These are phyloP conservation scores for Xylaria sp. DNA, from an alignment of 2,329 filamentous ascomycete species.

Conservation along the genomic window DNA sequence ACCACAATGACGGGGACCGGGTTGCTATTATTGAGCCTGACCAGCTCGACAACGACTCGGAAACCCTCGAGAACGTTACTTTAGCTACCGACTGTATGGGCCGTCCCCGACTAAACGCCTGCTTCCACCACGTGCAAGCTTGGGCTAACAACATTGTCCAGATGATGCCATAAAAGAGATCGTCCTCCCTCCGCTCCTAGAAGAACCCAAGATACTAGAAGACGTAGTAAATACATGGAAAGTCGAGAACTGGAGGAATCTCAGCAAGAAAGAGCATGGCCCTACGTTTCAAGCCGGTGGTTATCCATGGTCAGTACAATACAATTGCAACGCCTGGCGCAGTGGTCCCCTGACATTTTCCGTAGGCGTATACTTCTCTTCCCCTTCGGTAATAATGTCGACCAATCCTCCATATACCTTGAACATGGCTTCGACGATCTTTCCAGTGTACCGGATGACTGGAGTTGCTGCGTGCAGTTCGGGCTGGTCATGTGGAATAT, in stretches of 20 bases:
- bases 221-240: constrained; percentile 87
- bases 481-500: constrained; percentile 93
- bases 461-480: constrained; percentile 97
- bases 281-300: constrained; percentile 88
- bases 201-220: constrained; percentile 82
- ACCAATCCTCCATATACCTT: constrained; percentile 93
- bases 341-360: constrained; percentile 36
- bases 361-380: constrained; percentile 92
- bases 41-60: constrained; percentile 59
- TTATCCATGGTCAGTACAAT: constrained; percentile 77
- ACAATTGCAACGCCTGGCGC: constrained; percentile 12
- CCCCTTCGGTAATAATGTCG: constrained; percentile 92
- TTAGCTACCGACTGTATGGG: constrained; percentile 66
- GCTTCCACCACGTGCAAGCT: not conserved
- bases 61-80: constrained; percentile 60
- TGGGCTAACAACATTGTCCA: constrained; percentile 54
- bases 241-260: constrained; percentile 81
- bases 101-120: constrained; percentile 19
- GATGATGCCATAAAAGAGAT: constrained; percentile 87
- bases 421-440: constrained; percentile 90
- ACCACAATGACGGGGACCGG: constrained; percentile 62
- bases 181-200: constrained; percentile 75
- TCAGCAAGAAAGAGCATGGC: constrained; percentile 85
- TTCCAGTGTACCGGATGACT: constrained; percentile 82
- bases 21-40: constrained; percentile 67